Conservation (phyloP, 495 filamentous ascomycete species). For the Lindgomyces ingoldianus region DNA sequence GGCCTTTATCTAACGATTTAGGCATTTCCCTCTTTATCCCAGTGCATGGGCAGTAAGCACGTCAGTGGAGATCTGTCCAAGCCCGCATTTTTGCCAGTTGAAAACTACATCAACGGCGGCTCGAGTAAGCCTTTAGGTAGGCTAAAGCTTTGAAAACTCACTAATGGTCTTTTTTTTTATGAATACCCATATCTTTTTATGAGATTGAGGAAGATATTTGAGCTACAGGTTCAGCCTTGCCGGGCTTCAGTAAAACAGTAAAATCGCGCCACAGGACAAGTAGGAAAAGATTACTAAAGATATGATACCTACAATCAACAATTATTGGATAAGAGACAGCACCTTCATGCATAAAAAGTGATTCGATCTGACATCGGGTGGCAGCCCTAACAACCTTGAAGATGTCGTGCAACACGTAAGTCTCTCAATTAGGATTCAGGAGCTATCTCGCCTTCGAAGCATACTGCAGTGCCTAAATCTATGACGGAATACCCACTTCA, state of each 20-base stretch:
- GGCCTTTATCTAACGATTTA: not conserved
- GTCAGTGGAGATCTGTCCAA: constrained; percentile 30
- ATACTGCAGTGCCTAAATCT: no score
- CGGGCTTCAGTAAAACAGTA: not conserved
- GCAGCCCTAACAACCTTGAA: no score
- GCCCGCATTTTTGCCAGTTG: constrained; percentile 25
- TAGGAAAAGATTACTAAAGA: not conserved
- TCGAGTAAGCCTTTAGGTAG: constrained; percentile 20
- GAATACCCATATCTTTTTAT: not conserved
- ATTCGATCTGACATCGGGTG: no score
- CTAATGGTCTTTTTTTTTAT: constrained; percentile 10
- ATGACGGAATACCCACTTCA: no score
- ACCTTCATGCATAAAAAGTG: no score
- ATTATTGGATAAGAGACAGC: no score
- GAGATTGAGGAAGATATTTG: constrained; percentile 22
- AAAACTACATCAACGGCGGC: constrained; percentile 28
- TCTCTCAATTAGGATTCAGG: no score
- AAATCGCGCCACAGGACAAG: no score
- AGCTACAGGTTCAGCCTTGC: not conserved
- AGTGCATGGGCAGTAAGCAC: constrained; percentile 16
- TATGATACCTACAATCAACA: no score
- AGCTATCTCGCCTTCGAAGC: no score
- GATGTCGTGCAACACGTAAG: no score
- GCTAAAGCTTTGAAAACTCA: constrained; percentile 13
- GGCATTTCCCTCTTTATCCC: constrained; percentile 2